phyloP scores from a whole-genome alignment of 805 yeast species.

The Wickerhamomyces mucosus region DNA sequence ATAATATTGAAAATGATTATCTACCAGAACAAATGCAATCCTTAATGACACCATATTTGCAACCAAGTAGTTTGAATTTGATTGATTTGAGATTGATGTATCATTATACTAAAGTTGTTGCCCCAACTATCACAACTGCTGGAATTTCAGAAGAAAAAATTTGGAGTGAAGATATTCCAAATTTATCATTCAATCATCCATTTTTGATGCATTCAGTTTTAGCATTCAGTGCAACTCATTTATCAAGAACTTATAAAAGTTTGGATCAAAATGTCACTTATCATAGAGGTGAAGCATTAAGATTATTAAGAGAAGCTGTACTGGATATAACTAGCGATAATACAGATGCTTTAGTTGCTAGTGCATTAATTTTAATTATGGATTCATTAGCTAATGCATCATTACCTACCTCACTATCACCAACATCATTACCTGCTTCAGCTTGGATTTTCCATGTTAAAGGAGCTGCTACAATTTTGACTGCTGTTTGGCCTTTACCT shows the following conservation, averaged over 20 bases:
- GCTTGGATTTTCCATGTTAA: conserved; percentile 97
- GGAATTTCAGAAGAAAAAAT: conserved; percentile 80
- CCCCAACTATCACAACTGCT: conserved; percentile 82
- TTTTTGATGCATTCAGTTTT: conserved; percentile 86
- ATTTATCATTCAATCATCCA: conserved; percentile 79
- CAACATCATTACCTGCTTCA: conserved; percentile 68
- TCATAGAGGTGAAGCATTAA: conserved; percentile 81
- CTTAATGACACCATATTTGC: too few relatives aligned
- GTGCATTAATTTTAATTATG: conserved; percentile 82
- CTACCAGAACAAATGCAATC: conserved; percentile 5
- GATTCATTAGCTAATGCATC: conserved; percentile 93
- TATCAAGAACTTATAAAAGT: conserved; percentile 67
- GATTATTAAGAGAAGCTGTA: conserved; percentile 77
- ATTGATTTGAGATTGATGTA: conserved; percentile 71
- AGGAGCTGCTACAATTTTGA: conserved; percentile 91
- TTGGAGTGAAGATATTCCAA: conserved; percentile 85
- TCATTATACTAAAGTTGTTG: conserved; percentile 78
- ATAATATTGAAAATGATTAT: too few relatives aligned
- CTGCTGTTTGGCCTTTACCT: conserved; percentile 92
- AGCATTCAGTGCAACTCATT: conserved; percentile 88
- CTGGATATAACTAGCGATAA: conserved; percentile 74
- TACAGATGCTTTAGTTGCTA: conserved; percentile 88
- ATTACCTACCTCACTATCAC: conserved; percentile 24
- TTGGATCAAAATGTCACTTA: conserved; percentile 73
- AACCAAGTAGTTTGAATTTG: too few relatives aligned